These are phyloP conservation scores for Barbatosphaeria neglecta DNA, from an alignment of 495 filamentous ascomycete genomes.

Conservation along the genomic window DNA sequence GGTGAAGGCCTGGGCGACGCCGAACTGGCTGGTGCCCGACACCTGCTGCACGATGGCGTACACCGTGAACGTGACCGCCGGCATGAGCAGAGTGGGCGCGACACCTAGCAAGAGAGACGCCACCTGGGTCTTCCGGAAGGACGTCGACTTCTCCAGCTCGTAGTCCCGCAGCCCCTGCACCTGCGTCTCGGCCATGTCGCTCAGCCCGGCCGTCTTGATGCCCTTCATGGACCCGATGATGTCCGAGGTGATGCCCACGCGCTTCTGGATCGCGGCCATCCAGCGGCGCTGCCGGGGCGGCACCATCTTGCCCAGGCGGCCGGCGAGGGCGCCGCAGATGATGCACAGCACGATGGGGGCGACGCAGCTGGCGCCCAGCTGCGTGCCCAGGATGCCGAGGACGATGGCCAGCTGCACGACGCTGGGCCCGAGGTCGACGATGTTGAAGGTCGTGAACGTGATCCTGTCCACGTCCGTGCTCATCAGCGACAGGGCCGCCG, in stretches of 20 bases:
- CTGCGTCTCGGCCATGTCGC: conserved; percentile 6
- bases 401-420: conserved; percentile 4
- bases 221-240: conserved; percentile 7
- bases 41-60: conserved; percentile 8
- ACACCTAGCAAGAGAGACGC: conserved; percentile 3
- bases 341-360: conserved; percentile 4
- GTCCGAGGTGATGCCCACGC: conserved; percentile 7
- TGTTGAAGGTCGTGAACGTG: conserved; percentile 4
- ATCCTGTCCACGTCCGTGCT: conserved; percentile 8
- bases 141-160: conserved; percentile 5
- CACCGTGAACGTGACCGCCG: conserved; percentile 8
- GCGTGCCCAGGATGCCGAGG: conserved; percentile 4
- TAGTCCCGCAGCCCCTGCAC: conserved; percentile 6
- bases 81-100: conserved; percentile 3
- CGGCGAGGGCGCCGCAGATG: conserved; percentile 1
- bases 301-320: conserved; percentile 4
- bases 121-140: conserved; percentile 6
- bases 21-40: conserved; percentile 5
- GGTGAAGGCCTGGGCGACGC: conserved; percentile 6
- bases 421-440: conserved; percentile 3
- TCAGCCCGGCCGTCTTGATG: conserved; percentile 5
- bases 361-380: conserved; percentile 4
- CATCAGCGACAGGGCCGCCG: conserved; percentile 6
- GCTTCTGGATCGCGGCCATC: conserved; percentile 9
- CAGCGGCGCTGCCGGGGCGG: conserved; percentile 6